These are phyloP conservation scores for Cercospora sp. DNA, from an alignment of 2,329 filamentous ascomycete genomes.

Conservation along the genomic window DNA sequence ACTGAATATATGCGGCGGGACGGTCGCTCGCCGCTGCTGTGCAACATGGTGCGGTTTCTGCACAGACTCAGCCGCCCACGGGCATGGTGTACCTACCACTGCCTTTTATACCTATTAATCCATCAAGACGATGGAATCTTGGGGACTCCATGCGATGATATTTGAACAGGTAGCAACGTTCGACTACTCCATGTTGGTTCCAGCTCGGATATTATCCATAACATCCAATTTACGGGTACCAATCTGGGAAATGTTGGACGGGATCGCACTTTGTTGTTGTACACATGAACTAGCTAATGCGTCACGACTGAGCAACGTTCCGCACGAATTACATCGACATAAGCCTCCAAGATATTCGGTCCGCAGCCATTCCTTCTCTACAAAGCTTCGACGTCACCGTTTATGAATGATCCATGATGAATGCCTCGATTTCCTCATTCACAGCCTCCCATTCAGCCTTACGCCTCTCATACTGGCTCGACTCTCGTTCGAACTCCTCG, in stretches of 20 bases:
- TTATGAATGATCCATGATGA: slow-evolving; percentile 11
- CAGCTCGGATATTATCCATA: not conserved
- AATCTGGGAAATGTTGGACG: not conserved
- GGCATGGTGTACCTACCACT: not conserved
- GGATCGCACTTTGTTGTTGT: not conserved
- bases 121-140: not conserved
- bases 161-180: no score
- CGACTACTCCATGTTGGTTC: not conserved
- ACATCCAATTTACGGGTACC: not conserved
- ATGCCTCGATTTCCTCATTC: slow-evolving; percentile 16
- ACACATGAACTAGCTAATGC: not conserved
- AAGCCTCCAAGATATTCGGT: not conserved
- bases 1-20: not conserved
- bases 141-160: not conserved
- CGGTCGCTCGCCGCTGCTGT: not conserved
- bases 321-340: not conserved
- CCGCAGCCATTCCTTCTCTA: not conserved
- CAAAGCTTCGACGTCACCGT: not conserved
- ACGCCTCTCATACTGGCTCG: slow-evolving; percentile 16
- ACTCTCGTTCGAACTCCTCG: slow-evolving; percentile 15
- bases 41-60: not conserved
- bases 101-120: not conserved
- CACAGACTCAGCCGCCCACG: not conserved
- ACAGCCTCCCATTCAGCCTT: slow-evolving; percentile 7
- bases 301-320: not conserved